These are phyloP conservation scores for Fraxinus albicans DNA, from an alignment of 305 asterid genomes.

Conservation along the genomic window DNA sequence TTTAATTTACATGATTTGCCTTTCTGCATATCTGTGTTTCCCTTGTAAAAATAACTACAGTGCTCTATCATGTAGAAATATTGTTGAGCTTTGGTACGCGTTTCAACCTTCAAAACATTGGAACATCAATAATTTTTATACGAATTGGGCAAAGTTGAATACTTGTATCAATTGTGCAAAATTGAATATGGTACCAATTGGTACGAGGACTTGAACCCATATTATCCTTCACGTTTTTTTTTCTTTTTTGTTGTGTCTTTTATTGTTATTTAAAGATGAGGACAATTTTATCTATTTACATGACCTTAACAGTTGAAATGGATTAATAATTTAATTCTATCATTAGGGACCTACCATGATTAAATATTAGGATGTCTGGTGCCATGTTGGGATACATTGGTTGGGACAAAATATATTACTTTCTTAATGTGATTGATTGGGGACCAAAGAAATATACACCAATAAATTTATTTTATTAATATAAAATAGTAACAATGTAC, in stretches of 20 bases:
- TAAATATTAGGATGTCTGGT: not conserved
- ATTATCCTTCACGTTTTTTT: no score
- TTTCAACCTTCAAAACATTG: no score
- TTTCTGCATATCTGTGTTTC: not conserved
- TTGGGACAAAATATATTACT: not conserved
- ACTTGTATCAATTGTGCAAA: no score
- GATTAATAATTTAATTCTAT: no score
- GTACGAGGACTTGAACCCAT: no score
- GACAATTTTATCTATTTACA: not conserved
- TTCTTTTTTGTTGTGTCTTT: no score
- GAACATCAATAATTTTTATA: no score
- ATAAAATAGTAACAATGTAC: not conserved
- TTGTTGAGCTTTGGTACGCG: no score
- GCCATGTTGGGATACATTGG: not conserved
- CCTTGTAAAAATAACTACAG: no score
- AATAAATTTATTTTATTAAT: not conserved
- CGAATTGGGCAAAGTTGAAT: not conserved
- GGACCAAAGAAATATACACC: not conserved
- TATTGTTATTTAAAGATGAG: not conserved
- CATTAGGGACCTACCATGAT: no score
- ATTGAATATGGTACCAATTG: no score
- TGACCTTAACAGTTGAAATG: not conserved
- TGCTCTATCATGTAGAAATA: not conserved
- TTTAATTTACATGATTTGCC: conserved; percentile 32
- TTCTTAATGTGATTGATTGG: not conserved